Evolutionary conservation across 2,329 filamentous ascomycete genomes (phyloP).

Genomic region (Pyricularia sp.): DNA sequence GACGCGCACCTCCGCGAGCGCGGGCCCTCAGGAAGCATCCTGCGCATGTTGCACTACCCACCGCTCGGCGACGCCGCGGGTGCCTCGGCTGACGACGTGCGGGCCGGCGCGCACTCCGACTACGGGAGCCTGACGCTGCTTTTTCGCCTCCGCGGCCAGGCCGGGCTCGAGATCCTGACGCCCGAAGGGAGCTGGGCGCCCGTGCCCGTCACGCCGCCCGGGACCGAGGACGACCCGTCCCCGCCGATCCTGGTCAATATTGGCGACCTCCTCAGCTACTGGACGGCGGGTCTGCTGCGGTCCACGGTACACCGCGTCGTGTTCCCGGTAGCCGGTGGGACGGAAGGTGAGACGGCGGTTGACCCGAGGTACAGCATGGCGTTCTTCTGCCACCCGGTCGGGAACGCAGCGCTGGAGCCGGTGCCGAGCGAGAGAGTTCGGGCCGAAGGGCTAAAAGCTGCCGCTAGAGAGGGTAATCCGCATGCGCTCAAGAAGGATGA

Average conservation of each 20-base stretch:
- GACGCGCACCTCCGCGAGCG: constrained; percentile 35
- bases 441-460: constrained; percentile 18
- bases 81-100: constrained; percentile 51
- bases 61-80: constrained; percentile 26
- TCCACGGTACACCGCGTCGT: constrained; percentile 86
- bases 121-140: constrained; percentile 68
- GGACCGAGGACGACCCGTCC: constrained; percentile 45
- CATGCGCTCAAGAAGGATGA: constrained; percentile 35
- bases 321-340: constrained; percentile 35
- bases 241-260: constrained; percentile 79
- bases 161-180: constrained; percentile 75
- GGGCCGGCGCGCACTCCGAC: constrained; percentile 87
- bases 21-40: constrained; percentile 45
- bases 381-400: constrained; percentile 58
- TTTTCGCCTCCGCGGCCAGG: constrained; percentile 77
- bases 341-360: constrained; percentile 34
- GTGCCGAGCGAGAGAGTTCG: constrained; percentile 52
- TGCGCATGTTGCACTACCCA: constrained; percentile 68
- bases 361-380: constrained; percentile 56
- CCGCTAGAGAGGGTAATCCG: constrained; percentile 26
- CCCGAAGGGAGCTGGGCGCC: constrained; percentile 46
- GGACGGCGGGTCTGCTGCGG: constrained; percentile 81
- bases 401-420: constrained; percentile 39
- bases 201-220: constrained; percentile 56
- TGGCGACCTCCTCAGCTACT: constrained; percentile 64